Evolutionary conservation across 345 rosid species (phyloP).

Genomic region (Gossypium raimondii): DNA sequence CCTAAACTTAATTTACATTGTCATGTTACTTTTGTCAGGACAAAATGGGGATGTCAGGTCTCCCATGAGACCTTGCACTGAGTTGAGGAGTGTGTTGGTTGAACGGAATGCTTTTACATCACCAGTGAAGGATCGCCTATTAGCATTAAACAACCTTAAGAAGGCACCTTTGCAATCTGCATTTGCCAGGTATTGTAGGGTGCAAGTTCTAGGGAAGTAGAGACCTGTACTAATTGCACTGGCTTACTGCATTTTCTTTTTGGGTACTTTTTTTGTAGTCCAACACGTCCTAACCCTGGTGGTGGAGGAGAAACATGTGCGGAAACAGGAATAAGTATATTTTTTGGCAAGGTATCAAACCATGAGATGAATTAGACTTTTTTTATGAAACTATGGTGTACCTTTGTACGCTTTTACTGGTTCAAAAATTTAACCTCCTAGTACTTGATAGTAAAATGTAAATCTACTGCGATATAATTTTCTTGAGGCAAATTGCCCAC

Average conservation of each 20-base stretch:
- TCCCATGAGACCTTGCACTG: conserved; percentile 59
- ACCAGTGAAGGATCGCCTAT: conserved; percentile 73
- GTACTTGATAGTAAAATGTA: neutral
- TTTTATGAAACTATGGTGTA: neutral
- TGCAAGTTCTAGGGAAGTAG: conserved; percentile 3
- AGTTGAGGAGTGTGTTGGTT: conserved; percentile 79
- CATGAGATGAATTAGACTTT: conserved; percentile 4
- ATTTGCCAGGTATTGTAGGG: conserved; percentile 60
- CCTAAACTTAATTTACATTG: neutral
- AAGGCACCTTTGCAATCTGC: conserved; percentile 82
- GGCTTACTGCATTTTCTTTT: conserved; percentile 13
- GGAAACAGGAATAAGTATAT: conserved; percentile 83
- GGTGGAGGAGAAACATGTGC: conserved; percentile 99
- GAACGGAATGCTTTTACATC: conserved; percentile 77
- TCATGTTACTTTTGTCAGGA: conserved; percentile 40
- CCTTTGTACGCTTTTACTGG: neutral
- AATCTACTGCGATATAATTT: neutral
- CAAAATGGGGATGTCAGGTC: conserved; percentile 82
- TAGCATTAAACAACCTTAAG: conserved; percentile 49
- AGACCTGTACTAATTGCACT: conserved; percentile 10
- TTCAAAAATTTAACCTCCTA: neutral
- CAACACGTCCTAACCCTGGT: conserved; percentile 88
- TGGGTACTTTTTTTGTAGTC: conserved; percentile 42
- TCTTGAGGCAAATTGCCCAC: neutral
- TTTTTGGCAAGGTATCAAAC: conserved; percentile 69